Evolutionary conservation across 495 filamentous ascomycete species (phyloP).

Genomic region (Daldinia vernicosa): DNA sequence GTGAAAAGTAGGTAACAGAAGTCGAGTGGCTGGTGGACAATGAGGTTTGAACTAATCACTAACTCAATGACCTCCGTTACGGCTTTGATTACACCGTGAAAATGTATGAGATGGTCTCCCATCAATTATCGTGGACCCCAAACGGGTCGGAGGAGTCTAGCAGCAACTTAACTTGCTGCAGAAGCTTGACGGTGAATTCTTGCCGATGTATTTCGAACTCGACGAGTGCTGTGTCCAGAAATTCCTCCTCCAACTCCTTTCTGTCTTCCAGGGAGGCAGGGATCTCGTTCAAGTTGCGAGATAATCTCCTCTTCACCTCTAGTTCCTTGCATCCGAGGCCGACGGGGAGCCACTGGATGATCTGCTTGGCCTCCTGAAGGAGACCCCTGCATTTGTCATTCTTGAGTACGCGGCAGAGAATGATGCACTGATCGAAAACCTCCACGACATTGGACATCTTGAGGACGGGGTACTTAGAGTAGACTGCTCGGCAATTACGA

Average conservation of each 20-base stretch:
- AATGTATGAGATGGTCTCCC: background rate
- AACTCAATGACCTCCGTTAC: background rate
- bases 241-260: background rate
- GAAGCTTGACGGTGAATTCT: background rate
- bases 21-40: no score
- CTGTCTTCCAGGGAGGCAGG: background rate
- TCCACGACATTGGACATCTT: background rate
- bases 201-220: background rate
- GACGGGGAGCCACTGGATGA: conserved; percentile 17
- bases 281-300: background rate
- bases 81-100: background rate
- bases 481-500: conserved; percentile 1
- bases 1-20: no score
- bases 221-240: background rate
- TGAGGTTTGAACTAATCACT: background rate
- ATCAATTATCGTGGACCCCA: background rate
- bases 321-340: conserved; percentile 24
- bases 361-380: conserved; percentile 4
- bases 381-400: background rate
- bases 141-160: background rate
- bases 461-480: background rate
- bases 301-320: background rate
- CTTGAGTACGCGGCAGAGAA: conserved; percentile 31
- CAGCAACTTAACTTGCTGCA: conserved; percentile 1
- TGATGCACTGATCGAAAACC: conserved; percentile 21